Evolutionary conservation across 331 rosid genomes (phyloP).

Genomic region (Telfairia occidentalis): DNA sequence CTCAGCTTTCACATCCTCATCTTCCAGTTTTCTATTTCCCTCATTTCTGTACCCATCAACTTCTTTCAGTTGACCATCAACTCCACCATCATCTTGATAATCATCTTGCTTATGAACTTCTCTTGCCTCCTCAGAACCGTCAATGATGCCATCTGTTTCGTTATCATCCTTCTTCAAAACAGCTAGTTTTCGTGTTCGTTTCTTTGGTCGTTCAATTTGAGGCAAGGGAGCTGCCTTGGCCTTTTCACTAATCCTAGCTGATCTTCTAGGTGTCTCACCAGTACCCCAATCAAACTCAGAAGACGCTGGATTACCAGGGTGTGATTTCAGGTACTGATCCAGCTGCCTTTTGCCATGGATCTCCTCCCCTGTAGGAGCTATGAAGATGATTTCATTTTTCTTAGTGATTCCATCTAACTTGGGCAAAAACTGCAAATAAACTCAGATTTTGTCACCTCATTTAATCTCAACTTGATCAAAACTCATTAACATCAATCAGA

Average conservation of each 20-base stretch:
- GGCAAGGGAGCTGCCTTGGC: constrained; percentile 39
- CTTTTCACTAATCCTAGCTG: constrained; percentile 78
- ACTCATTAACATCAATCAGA: not conserved
- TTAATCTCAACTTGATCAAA: not conserved
- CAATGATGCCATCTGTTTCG: constrained; percentile 25
- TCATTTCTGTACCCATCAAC: not conserved
- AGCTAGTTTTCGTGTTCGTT: constrained; percentile 44
- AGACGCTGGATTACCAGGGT: constrained; percentile 58
- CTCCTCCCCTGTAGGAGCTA: constrained; percentile 83
- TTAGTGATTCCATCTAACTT: constrained; percentile 62
- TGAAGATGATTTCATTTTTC: constrained; percentile 68
- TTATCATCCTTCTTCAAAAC: constrained; percentile 34
- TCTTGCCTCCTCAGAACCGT: constrained; percentile 27
- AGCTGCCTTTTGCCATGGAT: constrained; percentile 48
- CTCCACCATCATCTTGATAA: not conserved
- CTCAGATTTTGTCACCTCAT: not conserved
- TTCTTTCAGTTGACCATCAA: constrained; percentile 14
- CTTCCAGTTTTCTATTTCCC: not conserved
- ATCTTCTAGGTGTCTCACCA: constrained; percentile 83
- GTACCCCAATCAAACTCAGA: constrained; percentile 85
- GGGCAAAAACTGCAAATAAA: constrained; percentile 56
- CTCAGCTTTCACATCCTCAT: not conserved
- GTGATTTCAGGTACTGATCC: constrained; percentile 78
- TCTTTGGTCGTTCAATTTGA: constrained; percentile 48
- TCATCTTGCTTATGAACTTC: not conserved